Evolutionary conservation across 306 rosid species (phyloP), one percentile per base, ranked within the genome.

Genomic region (Cicer bijugum): DNA sequence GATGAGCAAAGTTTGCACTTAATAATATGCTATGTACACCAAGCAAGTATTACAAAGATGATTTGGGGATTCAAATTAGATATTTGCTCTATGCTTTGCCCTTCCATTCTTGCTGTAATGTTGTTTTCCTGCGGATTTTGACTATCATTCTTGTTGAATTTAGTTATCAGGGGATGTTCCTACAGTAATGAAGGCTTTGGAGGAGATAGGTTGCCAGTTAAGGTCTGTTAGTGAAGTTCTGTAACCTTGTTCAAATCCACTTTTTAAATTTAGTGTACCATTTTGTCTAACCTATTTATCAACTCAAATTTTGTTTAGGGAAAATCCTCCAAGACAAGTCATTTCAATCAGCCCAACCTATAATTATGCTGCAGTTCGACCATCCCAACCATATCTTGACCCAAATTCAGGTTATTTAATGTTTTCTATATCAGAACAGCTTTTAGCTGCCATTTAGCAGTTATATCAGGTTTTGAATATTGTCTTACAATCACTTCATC

Each of bases 401-500:
- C 96, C 97, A 81, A 77, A 89, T 76, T 88, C 97, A 91, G 97
- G 98, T 93, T 86, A 93, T 89, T 86, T 74, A 80, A 67, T 59
- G 84, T 82, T 82, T 87, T 81, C 86, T 78, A 80, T 79, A 71
- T 58, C 77, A 77, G 67, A 82, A 61, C 69, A 82, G 72, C 53
- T 55, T 76, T 71, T 75, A 39, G 80, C 80, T 86, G 90, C 86
- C 78, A 74, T 81, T 84, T 68, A 80, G 82, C 78, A 77, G 83
- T 78, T 86, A 61, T 83, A 83, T 86, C 76, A 75, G 76, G 89
- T 86, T 91, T 93, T 88, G 83, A 91, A 79, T 87, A 78, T 85
- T 87, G 74, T 88, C 88, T 88, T 85, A 90, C 89, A 93, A 89
- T 80, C 87, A 91, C 98, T 88, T 93, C 96, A 89, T 93, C 97